Conservation (phyloP, 2,329 filamentous ascomycete genomes). For the Mariannaea elegans region DNA sequence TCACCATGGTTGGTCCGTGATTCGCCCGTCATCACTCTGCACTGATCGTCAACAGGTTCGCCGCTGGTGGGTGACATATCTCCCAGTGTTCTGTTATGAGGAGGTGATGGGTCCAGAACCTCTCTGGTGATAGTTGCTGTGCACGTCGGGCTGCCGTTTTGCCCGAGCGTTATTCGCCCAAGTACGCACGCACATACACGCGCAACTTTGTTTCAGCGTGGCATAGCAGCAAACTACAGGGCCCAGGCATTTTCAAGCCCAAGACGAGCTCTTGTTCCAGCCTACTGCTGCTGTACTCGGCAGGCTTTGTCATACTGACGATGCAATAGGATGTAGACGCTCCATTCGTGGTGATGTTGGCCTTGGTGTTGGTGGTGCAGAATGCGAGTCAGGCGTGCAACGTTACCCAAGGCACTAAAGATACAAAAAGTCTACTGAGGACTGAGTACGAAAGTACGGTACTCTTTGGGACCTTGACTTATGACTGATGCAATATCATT, state of each 20-base stretch:
- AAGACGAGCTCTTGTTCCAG: background rate
- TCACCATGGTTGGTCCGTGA: background rate
- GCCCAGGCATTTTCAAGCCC: background rate
- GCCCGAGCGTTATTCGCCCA: background rate
- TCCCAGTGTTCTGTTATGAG: too few relatives aligned
- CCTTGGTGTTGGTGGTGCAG: background rate
- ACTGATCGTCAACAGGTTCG: background rate
- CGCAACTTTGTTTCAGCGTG: background rate
- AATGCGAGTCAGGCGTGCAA: conserved; percentile 7
- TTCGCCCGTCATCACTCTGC: background rate
- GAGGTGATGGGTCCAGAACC: too few relatives aligned
- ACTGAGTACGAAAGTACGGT: too few relatives aligned
- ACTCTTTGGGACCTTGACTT: too few relatives aligned
- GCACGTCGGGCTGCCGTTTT: background rate
- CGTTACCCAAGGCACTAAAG: too few relatives aligned
- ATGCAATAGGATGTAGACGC: background rate
- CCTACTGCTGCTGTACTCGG: background rate
- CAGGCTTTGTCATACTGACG: background rate
- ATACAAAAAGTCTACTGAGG: too few relatives aligned
- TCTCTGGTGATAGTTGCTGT: too few relatives aligned
- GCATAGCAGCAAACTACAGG: background rate
- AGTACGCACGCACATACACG: too few relatives aligned
- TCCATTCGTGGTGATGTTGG: background rate
- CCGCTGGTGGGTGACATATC: background rate
- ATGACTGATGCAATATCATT: too few relatives aligned